These are phyloP conservation scores for Elaeagnus macrophylla DNA, from an alignment of 306 rosid species.

Conservation along the genomic window DNA sequence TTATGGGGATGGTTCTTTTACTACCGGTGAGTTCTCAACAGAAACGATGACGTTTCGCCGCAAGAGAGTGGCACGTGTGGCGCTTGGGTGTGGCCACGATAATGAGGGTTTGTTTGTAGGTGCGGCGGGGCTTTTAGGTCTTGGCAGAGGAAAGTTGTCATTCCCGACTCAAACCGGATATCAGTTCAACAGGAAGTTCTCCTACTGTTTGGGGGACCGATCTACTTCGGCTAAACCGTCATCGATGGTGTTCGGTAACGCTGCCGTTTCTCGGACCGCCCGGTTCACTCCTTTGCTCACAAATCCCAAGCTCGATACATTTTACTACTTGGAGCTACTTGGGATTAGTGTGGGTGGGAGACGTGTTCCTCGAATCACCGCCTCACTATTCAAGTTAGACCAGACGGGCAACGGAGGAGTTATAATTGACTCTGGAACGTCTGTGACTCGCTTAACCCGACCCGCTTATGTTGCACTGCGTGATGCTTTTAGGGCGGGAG, in stretches of 20 bases:
- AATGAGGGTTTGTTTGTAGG: conserved; percentile 83
- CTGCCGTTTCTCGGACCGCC: conserved; percentile 71
- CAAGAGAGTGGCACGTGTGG: conserved; percentile 49
- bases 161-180: conserved; percentile 67
- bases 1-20: conserved; percentile 87
- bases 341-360: conserved; percentile 78
- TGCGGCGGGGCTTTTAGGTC: conserved; percentile 79
- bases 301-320: conserved; percentile 74
- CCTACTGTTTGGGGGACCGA: conserved; percentile 87
- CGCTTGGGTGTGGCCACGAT: conserved; percentile 83
- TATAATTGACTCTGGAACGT: conserved; percentile 81
- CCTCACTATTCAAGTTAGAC: conserved; percentile 57
- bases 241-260: conserved; percentile 60
- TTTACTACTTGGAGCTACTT: conserved; percentile 68
- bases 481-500: conserved; percentile 58
- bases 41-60: conserved; percentile 80
- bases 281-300: conserved; percentile 61
- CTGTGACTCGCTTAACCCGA: conserved; percentile 72
- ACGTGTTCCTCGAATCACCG: conserved; percentile 49
- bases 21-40: conserved; percentile 68
- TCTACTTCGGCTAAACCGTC: conserved; percentile 72
- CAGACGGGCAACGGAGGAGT: conserved; percentile 75
- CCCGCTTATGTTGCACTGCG: conserved; percentile 61
- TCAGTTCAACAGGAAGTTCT: conserved; percentile 66
- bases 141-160: conserved; percentile 70